Base-by-base conservation (phyloP, 306 rosid genomes). In the Cucurbita moschata region DNA sequence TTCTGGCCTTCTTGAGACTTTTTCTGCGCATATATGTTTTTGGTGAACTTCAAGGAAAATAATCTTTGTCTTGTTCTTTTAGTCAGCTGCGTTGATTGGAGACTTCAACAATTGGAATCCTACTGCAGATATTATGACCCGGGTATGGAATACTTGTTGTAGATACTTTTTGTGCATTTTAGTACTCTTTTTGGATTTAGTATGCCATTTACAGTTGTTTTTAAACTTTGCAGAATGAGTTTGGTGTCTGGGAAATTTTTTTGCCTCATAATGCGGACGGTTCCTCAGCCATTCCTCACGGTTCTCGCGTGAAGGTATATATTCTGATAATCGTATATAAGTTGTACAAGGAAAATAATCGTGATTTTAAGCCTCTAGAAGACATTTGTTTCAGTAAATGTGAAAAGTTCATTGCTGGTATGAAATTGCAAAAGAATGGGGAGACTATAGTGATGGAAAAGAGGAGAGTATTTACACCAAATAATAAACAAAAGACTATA, bases 191-290 rank as follows among this genome's bases (percentile, higher is more conserved):
- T 14, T 47, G 57, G 14, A 68, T 50, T 39, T 51, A 49, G 74
- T 35, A 70, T 26, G 74, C 74, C 9, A 51, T 69, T 70, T 50
- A 35, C 16, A 50, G 30, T 70, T 51, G 42, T 58, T 46, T 73
- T 57, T 18, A 52, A 51, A 71, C 26, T 72, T 54, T 77, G 82
- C 96, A 95, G 99, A 87, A 95, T 76, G 96, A 91, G 65, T 95
- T 91, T 86, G 99, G 99, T 74, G 97, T 91, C 78, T 95, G 99
- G 99, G 96, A 95, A 88, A 87, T 91, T 77, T 91, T 89, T 83
- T 81, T 95, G 90, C 97, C 99, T 62, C 88, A 95, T 82, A 95
- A 95, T 77, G 96, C 84, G 11, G 99, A 95, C 65, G 93, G 93
- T 76, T 95, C 97, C 68, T 85, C 85, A 0, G 71, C 97, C 79